Base-by-base conservation (phyloP, 805 yeast genomes). In the Blastobotrys robertii region DNA sequence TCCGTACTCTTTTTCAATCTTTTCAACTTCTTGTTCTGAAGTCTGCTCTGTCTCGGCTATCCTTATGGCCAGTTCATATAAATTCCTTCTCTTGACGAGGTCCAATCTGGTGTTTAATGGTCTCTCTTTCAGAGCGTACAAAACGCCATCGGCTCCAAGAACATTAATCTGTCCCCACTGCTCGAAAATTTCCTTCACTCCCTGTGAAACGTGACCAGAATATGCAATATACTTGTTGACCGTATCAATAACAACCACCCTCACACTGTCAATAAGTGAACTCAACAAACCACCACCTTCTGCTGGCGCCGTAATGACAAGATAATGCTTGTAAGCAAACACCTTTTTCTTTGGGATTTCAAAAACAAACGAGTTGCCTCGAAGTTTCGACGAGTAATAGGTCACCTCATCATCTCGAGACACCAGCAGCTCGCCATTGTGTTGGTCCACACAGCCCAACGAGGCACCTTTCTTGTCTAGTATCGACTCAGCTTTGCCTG, bases 121-220 rank as follows among this genome's bases (percentile, higher is more conserved):
- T 51, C 79, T 81, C 54, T 85, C 94, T 35, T 73, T 76, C 11
- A 86, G 60, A 45, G 72, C 72, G 55, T 81, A 79, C 6, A 90
- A 62, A 2, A 82, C 62, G 0, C 96, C 96, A 57, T 87, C 94
- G 1, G 80, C 66, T 2, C 86, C 76, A 10, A 88, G 60, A 7
- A 85, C 62, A 51, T 70, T 79, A 10, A 81, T 54, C 41, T 76
- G 77, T 29, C 66, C 69, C 76, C 81, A 74, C 47, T 75, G 63
- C 14, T 62, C 57, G 44, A 86, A 74, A 0, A 80, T 66, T 38
- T 80, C 77, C 16, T 69, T 66, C 2, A 87, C 74, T 0, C 81
- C 64, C 29, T 77, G 76, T 0, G 88, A 72, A n/a, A 87, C 69
- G 8, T 84, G 74, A 34, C 79, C 73, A 45, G 75, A 77, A 60